Evolutionary conservation across 768 basidiomycete species (phyloP).

Genomic region (Pholiota conissans): DNA sequence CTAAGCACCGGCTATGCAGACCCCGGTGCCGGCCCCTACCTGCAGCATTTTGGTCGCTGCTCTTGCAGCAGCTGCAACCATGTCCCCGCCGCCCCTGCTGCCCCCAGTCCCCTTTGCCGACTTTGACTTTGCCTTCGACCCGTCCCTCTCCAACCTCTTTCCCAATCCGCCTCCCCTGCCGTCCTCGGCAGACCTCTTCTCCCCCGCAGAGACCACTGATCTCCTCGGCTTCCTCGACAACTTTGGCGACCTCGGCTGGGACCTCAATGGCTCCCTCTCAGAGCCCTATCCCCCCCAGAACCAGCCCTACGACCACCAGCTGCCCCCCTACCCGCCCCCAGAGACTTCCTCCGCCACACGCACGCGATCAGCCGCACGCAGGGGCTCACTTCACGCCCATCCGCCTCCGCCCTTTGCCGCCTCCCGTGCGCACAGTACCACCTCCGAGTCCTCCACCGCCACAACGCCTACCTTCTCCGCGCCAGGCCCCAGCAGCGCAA

Average conservation of each 20-base stretch:
- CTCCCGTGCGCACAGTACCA: constrained; percentile 25
- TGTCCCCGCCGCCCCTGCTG: constrained; percentile 29
- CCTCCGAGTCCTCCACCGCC: constrained; percentile 29
- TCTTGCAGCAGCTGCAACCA: constrained; percentile 5
- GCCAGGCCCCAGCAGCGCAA: constrained; percentile 23
- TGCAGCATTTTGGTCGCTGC: neutral
- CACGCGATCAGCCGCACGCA: constrained; percentile 29
- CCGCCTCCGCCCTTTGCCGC: constrained; percentile 19
- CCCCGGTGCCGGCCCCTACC: constrained; percentile 4
- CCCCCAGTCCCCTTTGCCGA: constrained; percentile 64
- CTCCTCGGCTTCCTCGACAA: constrained; percentile 82
- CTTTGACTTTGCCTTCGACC: constrained; percentile 74
- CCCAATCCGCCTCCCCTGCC: constrained; percentile 64
- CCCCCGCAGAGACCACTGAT: constrained; percentile 74
- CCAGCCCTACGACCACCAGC: constrained; percentile 26
- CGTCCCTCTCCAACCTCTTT: constrained; percentile 56
- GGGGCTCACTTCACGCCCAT: constrained; percentile 9
- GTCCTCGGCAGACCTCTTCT: constrained; percentile 76
- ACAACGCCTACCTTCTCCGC: constrained; percentile 22
- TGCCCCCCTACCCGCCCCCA: constrained; percentile 35
- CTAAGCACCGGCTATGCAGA: constrained; percentile 8
- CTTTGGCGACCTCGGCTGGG: constrained; percentile 62
- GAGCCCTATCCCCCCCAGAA: constrained; percentile 25
- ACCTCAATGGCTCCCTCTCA: constrained; percentile 37
- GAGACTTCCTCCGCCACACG: constrained; percentile 40